A percentile compares a stretch with the other conserved stretches of the same genome.
Conservation (phyloP, 2,329 filamentous ascomycete genomes). For the Aspergillus intermedius region DNA sequence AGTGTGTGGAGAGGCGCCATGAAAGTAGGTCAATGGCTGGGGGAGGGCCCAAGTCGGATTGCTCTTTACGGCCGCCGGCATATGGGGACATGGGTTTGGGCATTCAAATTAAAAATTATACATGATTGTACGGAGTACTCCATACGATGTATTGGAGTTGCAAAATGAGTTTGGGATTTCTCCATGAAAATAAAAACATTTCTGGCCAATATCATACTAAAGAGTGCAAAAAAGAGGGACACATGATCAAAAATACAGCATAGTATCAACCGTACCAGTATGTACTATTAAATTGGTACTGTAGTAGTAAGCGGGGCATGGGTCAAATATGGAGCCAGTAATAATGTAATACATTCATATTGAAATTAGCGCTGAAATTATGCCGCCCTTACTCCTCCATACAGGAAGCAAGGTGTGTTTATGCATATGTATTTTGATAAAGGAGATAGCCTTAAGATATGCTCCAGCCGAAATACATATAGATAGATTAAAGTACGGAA, state of each 20-base stretch:
- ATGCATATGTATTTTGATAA: not conserved
- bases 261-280: not conserved
- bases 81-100: conserved; percentile 3
- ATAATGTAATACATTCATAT: not conserved
- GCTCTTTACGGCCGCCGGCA: conserved; percentile 21
- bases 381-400: not conserved
- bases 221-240: not conserved
- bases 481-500: not conserved
- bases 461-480: not conserved
- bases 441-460: too few relatives aligned
- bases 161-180: too few relatives aligned
- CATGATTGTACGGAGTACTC: not conserved
- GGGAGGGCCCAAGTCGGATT: conserved; percentile 11
- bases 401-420: not conserved
- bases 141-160: too few relatives aligned
- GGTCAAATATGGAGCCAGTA: not conserved
- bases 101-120: not conserved
- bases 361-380: not conserved
- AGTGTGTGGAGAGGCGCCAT: conserved; percentile 18
- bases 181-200: not conserved
- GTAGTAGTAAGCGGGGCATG: not conserved
- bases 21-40: conserved; percentile 10
- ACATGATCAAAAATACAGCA: not conserved
- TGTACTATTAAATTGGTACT: not conserved
- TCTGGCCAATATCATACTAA: not conserved